Conservation (phyloP, 2,329 filamentous ascomycete genomes). For the Penicillium sp. region DNA sequence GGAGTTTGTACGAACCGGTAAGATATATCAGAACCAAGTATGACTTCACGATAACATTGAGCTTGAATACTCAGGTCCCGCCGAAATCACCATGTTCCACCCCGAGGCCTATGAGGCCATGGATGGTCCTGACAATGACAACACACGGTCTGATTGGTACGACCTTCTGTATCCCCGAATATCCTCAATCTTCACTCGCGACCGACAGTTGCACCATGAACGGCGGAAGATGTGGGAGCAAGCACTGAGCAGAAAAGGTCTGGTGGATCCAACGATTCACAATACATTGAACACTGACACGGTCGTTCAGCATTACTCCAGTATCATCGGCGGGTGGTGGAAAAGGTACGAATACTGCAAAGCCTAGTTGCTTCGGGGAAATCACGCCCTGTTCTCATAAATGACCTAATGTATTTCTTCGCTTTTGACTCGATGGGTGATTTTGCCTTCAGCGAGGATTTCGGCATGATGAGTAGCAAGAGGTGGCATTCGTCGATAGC, state of each 20-base stretch:
- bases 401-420: conserved; percentile 30
- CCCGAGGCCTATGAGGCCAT: conserved; percentile 10
- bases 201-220: conserved; percentile 5
- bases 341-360: background rate
- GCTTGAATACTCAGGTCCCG: background rate
- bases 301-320: background rate
- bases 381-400: conserved; percentile 2
- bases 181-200: conserved; percentile 13
- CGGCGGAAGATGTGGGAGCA: conserved; percentile 13
- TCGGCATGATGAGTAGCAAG: conserved; percentile 34
- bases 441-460: conserved; percentile 42
- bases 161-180: conserved; percentile 10
- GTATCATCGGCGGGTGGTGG: background rate
- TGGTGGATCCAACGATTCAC: background rate
- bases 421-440: conserved; percentile 47
- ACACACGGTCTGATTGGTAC: conserved; percentile 15
- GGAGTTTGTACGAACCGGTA: conserved; percentile 2
- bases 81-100: conserved; percentile 13
- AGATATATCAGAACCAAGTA: background rate
- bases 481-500: conserved; percentile 17
- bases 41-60: background rate
- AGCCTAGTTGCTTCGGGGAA: background rate
- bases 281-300: background rate
- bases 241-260: conserved; percentile 1
- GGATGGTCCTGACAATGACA: conserved; percentile 8